These are phyloP conservation scores for Pisolithus thermaeus DNA, from an alignment of 1,284 basidiomycete species.

Conservation along the genomic window DNA sequence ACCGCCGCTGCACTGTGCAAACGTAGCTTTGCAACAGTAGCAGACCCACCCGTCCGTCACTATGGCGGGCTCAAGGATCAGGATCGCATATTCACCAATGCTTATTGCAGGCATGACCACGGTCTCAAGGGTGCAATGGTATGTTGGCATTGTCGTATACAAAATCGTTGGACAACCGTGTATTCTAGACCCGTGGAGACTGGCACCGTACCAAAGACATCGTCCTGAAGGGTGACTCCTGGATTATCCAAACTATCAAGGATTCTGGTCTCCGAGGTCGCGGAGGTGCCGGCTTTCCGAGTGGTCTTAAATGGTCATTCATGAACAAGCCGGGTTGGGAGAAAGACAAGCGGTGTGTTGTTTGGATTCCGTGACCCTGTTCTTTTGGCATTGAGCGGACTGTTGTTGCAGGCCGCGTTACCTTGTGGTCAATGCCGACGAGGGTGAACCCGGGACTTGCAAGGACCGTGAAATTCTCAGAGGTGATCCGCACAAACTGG, in stretches of 20 bases:
- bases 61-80: constrained; percentile 93
- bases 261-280: constrained; percentile 94
- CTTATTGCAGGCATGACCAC: constrained; percentile 80
- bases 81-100: constrained; percentile 90
- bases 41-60: constrained; percentile 74
- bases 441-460: constrained; percentile 98
- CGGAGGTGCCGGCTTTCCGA: constrained; percentile 96
- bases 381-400: background rate
- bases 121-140: constrained; percentile 87
- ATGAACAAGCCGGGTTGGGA: constrained; percentile 99
- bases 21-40: constrained; percentile 69
- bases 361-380: background rate
- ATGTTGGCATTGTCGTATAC: constrained; percentile 12
- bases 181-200: constrained; percentile 77
- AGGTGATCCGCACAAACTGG: constrained; percentile 96
- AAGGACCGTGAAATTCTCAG: constrained; percentile 98
- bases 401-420: constrained; percentile 70
- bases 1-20: constrained; percentile 22
- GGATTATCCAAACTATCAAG: constrained; percentile 96
- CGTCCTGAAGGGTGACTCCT: constrained; percentile 90
- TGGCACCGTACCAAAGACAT: constrained; percentile 99
- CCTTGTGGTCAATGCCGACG: constrained; percentile 97
- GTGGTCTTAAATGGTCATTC: constrained; percentile 97
- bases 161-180: background rate
- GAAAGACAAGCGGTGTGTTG: constrained; percentile 75